A percentile compares a stretch with the other conserved stretches of the same genome.
These are phyloP conservation scores for Alternaria incomplexa DNA, from an alignment of 2,329 filamentous ascomycete species.

Conservation along the genomic window DNA sequence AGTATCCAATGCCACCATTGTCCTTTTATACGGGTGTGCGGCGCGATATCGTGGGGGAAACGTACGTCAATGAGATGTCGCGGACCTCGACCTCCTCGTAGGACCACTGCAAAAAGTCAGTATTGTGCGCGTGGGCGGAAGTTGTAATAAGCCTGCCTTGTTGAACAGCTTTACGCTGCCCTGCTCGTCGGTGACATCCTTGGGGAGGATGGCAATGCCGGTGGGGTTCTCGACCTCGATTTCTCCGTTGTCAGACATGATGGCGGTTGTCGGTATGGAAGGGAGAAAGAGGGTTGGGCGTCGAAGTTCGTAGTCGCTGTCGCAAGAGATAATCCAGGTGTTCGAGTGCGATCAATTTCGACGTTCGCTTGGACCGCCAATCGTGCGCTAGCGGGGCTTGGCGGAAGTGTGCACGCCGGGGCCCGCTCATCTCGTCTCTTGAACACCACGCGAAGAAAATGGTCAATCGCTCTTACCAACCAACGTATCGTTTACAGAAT, in stretches of 20 bases:
- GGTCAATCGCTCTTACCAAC: background rate
- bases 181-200: constrained; percentile 88
- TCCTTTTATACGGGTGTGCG: constrained; percentile 12
- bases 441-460: background rate
- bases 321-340: constrained; percentile 21
- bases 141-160: constrained; percentile 59
- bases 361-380: constrained; percentile 24
- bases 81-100: constrained; percentile 99
- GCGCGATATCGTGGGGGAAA: constrained; percentile 21
- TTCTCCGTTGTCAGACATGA: constrained; percentile 90
- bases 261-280: constrained; percentile 38
- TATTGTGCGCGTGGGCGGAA: constrained; percentile 1
- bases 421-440: background rate
- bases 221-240: constrained; percentile 84
- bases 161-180: constrained; percentile 96
- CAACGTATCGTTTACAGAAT: fast-evolving
- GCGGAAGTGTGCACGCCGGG: constrained; percentile 4
- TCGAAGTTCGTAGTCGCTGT: constrained; percentile 39
- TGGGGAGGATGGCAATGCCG: constrained; percentile 83
- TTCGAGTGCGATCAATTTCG: constrained; percentile 19
- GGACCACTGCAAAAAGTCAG: constrained; percentile 64
- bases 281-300: constrained; percentile 29
- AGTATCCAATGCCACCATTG: constrained; percentile 22
- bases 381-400: constrained; percentile 21
- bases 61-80: constrained; percentile 99